Evolutionary conservation across 352 stramenopile genomes (phyloP), one percentile per base, ranked within the genome.

Genomic region (Phytophthora citrophthora): DNA sequence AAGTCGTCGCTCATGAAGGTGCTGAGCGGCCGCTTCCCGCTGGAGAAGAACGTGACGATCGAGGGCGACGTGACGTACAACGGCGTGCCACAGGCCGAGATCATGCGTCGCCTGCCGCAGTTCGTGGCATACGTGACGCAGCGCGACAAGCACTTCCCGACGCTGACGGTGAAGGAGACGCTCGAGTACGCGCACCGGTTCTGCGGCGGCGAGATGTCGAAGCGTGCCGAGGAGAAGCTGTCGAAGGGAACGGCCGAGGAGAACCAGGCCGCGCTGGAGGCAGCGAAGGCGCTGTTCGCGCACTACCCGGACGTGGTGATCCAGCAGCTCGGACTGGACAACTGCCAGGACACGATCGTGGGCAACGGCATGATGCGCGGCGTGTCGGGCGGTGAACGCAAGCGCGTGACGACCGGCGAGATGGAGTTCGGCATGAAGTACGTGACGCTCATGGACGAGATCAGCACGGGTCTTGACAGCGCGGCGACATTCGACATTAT

Each of bases 131-230:
- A 86, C 54, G 74, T 83, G 31, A 75, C 57, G 2, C 77, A 84
- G 53, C 67, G 76, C n/a, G 91, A 98, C 73, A 98, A 73, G 96
- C 93, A 49, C 85, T 98, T 97, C 97, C 62, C 62, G 0, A 66
- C 55, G 6, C 54, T 70, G 7, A 66, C 56, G 3, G 63, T 71
- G 3, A 62, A 71, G 38, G 56, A 71, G 51, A 71, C 63, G 23
- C 63, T 71, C 18, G 43, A 71, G 49, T 65, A 46, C 75, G 74
- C 93, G 18, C 89, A 93, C 67, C 77, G 89, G 55, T 96, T 86
- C 64, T 88, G 86, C 31, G 76, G 62, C n/a, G 58, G 60, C 9
- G 58, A 60, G 9, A 39, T 81, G 26, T 65, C 64, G 12, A 61
- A 76, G 54, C 52, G 49, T 72, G 65, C 52, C 4, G 72, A 74